These are phyloP conservation scores for Tritrichomonas musculus DNA, from an alignment of 208 protist genomes.

Conservation along the genomic window DNA sequence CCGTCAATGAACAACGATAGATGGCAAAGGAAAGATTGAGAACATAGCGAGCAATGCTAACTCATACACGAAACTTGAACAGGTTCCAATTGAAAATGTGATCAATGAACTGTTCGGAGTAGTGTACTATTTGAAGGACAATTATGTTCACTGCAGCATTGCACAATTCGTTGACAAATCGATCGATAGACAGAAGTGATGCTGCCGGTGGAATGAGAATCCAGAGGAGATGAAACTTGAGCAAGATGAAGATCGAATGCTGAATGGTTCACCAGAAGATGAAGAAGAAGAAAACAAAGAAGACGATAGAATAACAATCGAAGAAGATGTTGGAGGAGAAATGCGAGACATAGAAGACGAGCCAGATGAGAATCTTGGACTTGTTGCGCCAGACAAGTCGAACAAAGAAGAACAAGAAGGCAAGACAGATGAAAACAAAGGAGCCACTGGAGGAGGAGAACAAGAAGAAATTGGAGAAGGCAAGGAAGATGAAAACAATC, in stretches of 20 bases:
- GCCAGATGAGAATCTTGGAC: not conserved
- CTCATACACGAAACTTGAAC: not conserved
- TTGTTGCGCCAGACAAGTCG: not conserved
- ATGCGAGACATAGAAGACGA: conserved; percentile 35
- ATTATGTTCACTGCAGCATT: not conserved
- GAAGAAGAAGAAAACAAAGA: conserved; percentile 58
- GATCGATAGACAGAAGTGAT: conserved; percentile 10
- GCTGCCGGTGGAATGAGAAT: conserved; percentile 54
- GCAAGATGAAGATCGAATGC: not conserved
- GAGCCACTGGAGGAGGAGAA: conserved; percentile 44
- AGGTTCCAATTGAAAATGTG: not conserved
- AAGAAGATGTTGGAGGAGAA: conserved; percentile 41
- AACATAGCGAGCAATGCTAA: not conserved
- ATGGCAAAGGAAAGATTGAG: not conserved
- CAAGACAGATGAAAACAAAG: conserved; percentile 47
- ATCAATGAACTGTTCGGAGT: not conserved
- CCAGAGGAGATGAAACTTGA: conserved; percentile 63
- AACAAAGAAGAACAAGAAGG: conserved; percentile 50
- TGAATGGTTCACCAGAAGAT: conserved; percentile 64
- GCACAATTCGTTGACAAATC: not conserved
- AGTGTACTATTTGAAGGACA: not conserved
- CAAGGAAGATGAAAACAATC: conserved; percentile 44
- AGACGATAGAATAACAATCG: too few relatives aligned
- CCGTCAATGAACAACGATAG: too few relatives aligned
- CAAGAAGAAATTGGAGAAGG: conserved; percentile 29